phyloP scores from a whole-genome alignment of 352 stramenopile species.

The Pythium aquatile region DNA sequence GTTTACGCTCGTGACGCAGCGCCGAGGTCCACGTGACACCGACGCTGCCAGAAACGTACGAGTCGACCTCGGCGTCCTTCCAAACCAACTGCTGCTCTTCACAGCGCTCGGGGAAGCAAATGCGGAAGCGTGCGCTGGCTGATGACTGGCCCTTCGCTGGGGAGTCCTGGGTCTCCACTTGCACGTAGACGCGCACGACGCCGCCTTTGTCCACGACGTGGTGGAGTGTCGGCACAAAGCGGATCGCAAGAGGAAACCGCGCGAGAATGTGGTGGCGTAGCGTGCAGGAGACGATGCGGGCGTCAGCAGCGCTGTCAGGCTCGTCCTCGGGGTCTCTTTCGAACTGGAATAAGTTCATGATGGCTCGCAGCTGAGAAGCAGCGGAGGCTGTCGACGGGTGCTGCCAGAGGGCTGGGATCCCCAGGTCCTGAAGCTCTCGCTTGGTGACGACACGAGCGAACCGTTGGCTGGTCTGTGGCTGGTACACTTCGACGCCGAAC shows the following conservation, averaged over 20 bases:
- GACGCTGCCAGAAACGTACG: conserved; percentile 30
- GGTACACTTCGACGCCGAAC: conserved; percentile 40
- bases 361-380: neutral
- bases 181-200: conserved; percentile 48
- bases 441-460: conserved; percentile 20
- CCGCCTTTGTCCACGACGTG: conserved; percentile 39
- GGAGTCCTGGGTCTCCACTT: conserved; percentile 43
- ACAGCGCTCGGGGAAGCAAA: conserved; percentile 52
- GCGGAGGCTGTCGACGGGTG: conserved; percentile 6
- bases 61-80: conserved; percentile 52
- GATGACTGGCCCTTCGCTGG: neutral
- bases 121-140: conserved; percentile 19
- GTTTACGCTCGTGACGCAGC: conserved; percentile 12
- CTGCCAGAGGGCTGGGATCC: conserved; percentile 18
- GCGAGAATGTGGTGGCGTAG: conserved; percentile 26
- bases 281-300: conserved; percentile 6
- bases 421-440: conserved; percentile 34
- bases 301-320: neutral
- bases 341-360: conserved; percentile 34
- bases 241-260: conserved; percentile 48
- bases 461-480: conserved; percentile 33
- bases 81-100: conserved; percentile 48
- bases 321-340: conserved; percentile 19
- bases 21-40: conserved; percentile 37
- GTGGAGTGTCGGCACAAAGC: conserved; percentile 33